Percentiles rank a stretch among this genome's conserved stretches.
Evolutionary conservation across 2,329 filamentous ascomycete genomes (phyloP).

Genomic region (Pyrenochaeta sp.): DNA sequence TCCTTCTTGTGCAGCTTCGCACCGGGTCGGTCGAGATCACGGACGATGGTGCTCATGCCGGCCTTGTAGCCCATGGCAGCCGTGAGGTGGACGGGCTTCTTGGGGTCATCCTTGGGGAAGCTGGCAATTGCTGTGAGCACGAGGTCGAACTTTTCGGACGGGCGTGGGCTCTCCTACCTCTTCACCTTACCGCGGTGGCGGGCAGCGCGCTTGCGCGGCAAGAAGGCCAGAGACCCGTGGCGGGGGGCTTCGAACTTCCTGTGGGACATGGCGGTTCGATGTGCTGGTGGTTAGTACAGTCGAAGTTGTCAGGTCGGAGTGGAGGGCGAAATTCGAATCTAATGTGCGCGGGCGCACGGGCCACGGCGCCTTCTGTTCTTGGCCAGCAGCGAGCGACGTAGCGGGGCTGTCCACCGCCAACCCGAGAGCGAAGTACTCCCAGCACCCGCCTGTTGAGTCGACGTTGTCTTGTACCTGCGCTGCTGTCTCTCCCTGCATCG

Average conservation of each 20-base stretch:
- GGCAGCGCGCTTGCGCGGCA: conserved; percentile 81
- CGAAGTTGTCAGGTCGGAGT: too few species aligned
- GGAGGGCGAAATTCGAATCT: conserved; percentile 33
- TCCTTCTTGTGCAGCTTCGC: conserved; percentile 95
- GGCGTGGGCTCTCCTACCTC: conserved; percentile 72
- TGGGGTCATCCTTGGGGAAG: conserved; percentile 99
- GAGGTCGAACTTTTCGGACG: conserved; percentile 23
- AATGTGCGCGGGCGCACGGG: conserved; percentile 8
- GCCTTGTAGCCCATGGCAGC: conserved; percentile 99
- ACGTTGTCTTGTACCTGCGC: conserved; percentile 34
- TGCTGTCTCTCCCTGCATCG: conserved; percentile 32
- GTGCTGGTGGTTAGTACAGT: conserved; percentile 46
- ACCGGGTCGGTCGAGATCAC: conserved; percentile 97
- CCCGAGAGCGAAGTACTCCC: conserved; percentile 18
- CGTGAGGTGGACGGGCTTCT: conserved; percentile 99
- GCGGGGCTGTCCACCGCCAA: conserved; percentile 7
- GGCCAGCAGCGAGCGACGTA: conserved; percentile 14
- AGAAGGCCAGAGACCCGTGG: conserved; percentile 76
- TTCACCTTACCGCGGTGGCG: conserved; percentile 98
- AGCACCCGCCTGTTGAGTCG: conserved; percentile 24
- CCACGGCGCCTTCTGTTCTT: conserved; percentile 4
- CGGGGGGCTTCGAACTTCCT: conserved; percentile 85
- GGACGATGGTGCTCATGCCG: conserved; percentile 99
- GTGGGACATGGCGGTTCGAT: conserved; percentile 60
- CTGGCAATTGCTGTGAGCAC: conserved; percentile 56